Evolutionary conservation across 257 asterid species (phyloP).

Genomic region (Nicotiana obtusifolia): DNA sequence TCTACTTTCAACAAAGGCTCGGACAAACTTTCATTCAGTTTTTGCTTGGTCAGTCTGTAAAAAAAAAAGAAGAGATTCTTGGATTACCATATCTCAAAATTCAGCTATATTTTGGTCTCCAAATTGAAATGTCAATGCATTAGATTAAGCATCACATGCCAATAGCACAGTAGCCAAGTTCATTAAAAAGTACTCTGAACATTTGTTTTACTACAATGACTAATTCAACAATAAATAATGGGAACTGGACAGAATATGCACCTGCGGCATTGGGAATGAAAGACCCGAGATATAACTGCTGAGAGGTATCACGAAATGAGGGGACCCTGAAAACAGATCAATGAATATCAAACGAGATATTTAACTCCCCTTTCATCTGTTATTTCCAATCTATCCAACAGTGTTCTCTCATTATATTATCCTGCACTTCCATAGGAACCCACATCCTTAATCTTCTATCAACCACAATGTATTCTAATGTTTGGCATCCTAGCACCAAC

Average conservation of each 20-base stretch:
- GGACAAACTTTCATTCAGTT: too few species aligned
- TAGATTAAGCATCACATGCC: not conserved
- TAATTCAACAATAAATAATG: not conserved
- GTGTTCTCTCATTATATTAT: slow-evolving; percentile 2
- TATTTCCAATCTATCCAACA: slow-evolving; percentile 23
- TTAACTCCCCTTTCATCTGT: not conserved
- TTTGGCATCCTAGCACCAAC: slow-evolving; percentile 22
- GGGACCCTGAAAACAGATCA: not conserved
- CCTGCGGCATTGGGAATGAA: too few species aligned
- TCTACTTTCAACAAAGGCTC: not conserved
- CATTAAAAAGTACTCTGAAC: not conserved
- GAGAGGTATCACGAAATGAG: not conserved
- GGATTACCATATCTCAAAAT: not conserved
- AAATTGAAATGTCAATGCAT: not conserved
- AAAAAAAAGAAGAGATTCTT: not conserved
- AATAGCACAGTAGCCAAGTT: not conserved
- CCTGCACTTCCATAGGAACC: slow-evolving; percentile 17
- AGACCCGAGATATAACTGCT: too few species aligned
- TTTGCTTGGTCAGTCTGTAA: too few species aligned
- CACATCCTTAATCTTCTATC: slow-evolving; percentile 19
- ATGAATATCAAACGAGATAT: not conserved
- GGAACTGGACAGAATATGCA: not conserved
- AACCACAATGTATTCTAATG: slow-evolving; percentile 18
- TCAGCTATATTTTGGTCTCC: not conserved
- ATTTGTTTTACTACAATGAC: not conserved